A percentile compares a stretch with the other conserved stretches of the same genome.
Evolutionary conservation across 345 rosid genomes (phyloP).

Genomic region (Euclidium syriacum): DNA sequence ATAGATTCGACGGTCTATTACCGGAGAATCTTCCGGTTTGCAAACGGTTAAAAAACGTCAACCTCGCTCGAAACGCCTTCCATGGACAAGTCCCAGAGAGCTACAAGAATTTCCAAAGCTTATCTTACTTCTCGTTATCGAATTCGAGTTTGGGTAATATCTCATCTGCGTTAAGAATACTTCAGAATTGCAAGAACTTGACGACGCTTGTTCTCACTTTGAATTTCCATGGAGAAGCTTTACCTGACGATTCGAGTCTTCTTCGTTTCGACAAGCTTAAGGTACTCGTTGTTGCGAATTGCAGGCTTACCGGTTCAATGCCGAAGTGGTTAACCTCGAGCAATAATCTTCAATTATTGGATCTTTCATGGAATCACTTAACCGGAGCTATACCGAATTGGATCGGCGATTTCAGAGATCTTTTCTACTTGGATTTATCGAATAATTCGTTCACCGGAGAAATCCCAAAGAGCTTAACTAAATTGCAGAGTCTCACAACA

Average conservation of each 20-base stretch:
- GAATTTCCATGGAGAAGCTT: conserved; percentile 53
- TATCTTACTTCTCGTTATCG: conserved; percentile 59
- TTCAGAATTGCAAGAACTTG: conserved; percentile 61
- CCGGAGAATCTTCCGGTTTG: conserved; percentile 60
- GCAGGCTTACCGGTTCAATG: conserved; percentile 54
- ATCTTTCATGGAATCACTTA: conserved; percentile 76
- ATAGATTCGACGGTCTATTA: conserved; percentile 44
- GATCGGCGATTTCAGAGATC: conserved; percentile 39
- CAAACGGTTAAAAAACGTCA: conserved; percentile 41
- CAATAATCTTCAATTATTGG: conserved; percentile 58
- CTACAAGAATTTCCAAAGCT: conserved; percentile 47
- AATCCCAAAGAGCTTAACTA: conserved; percentile 49
- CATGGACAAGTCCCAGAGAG: conserved; percentile 57
- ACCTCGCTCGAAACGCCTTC: conserved; percentile 62
- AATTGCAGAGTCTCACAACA: conserved; percentile 40
- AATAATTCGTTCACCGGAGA: conserved; percentile 56
- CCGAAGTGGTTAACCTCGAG: conserved; percentile 62
- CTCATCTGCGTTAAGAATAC: conserved; percentile 48
- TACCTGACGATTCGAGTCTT: conserved; percentile 44
- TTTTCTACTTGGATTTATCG: conserved; percentile 68
- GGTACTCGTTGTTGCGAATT: conserved; percentile 58
- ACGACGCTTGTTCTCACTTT: conserved; percentile 57
- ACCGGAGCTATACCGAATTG: conserved; percentile 47
- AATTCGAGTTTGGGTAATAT: conserved; percentile 51
- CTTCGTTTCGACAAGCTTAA: conserved; percentile 49